Conservation (phyloP, 2,329 filamentous ascomycete species). For the Elsinoe necatrix region DNA sequence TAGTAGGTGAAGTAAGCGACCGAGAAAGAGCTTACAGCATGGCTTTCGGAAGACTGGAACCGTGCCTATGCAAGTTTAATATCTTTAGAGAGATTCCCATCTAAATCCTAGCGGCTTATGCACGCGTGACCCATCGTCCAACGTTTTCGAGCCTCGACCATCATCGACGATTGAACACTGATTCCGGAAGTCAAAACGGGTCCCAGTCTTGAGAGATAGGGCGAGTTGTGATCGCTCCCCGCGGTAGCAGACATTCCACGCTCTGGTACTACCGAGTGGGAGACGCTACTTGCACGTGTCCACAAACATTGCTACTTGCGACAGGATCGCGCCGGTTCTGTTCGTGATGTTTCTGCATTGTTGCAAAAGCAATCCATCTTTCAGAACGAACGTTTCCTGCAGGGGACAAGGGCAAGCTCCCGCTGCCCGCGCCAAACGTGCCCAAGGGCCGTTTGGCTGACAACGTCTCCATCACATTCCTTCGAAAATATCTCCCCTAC, state of each 20-base stretch:
- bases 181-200: not conserved
- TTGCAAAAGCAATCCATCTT: not conserved
- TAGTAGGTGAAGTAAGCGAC: too few relatives aligned
- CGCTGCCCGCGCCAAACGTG: not conserved
- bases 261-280: not conserved
- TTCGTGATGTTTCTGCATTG: not conserved
- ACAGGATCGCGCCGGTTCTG: not conserved
- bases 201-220: not conserved
- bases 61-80: too few relatives aligned
- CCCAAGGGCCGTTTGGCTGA: not conserved
- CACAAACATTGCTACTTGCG: not conserved
- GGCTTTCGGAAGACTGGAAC: not conserved
- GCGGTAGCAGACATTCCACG: not conserved
- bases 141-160: not conserved
- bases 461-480: conserved; percentile 1
- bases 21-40: not conserved
- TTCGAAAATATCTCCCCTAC: not conserved
- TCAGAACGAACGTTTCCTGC: conserved; percentile 9
- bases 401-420: conserved; percentile 1
- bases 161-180: not conserved
- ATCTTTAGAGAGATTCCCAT: not conserved
- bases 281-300: not conserved
- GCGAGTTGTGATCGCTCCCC: not conserved
- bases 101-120: not conserved
- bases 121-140: not conserved